phyloP scores from a whole-genome alignment of 805 yeast species.

The Saccharomyces eubayanus region DNA sequence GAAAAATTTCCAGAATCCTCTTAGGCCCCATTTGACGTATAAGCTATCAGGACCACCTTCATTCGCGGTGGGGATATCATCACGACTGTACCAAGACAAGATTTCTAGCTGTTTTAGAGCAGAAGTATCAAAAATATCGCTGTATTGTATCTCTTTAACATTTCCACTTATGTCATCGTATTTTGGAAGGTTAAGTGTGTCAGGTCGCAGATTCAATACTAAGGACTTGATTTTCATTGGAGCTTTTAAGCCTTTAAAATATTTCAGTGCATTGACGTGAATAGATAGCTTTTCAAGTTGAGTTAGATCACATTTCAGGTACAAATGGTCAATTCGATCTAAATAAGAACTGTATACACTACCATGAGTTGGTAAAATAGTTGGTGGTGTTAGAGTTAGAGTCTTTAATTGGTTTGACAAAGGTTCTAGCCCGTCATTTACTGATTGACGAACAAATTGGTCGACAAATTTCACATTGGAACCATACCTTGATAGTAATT shows the following conservation, averaged over 20 bases:
- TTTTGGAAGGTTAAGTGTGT: slow-evolving; percentile 9
- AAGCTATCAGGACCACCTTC: slow-evolving; percentile 13
- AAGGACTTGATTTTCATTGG: slow-evolving; percentile 19
- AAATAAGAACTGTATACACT: slow-evolving; percentile 13
- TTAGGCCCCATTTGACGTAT: slow-evolving; percentile 20
- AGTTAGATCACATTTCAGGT: slow-evolving; percentile 12
- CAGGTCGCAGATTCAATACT: slow-evolving; percentile 24
- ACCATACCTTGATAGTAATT: slow-evolving; percentile 11
- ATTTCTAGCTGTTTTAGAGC: slow-evolving; percentile 28
- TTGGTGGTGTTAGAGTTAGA: slow-evolving; percentile 23
- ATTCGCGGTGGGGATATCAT: slow-evolving; percentile 8
- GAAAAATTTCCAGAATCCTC: slow-evolving; percentile 26
- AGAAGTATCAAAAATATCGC: slow-evolving; percentile 28
- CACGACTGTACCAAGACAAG: slow-evolving; percentile 33
- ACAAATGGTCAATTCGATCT: slow-evolving; percentile 4
- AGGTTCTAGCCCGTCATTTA: slow-evolving; percentile 9
- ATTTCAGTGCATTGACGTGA: slow-evolving; percentile 22
- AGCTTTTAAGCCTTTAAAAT: slow-evolving; percentile 11
- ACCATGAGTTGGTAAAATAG: slow-evolving; percentile 13
- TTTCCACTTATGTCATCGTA: slow-evolving; percentile 4
- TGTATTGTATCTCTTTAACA: slow-evolving; percentile 10
- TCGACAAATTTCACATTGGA: slow-evolving; percentile 18
- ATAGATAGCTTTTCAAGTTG: slow-evolving; percentile 18
- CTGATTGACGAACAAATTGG: slow-evolving; percentile 17
- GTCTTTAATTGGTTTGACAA: slow-evolving; percentile 13